Conservation (phyloP, 768 basidiomycete species). For the Suillus tomentosus region DNA sequence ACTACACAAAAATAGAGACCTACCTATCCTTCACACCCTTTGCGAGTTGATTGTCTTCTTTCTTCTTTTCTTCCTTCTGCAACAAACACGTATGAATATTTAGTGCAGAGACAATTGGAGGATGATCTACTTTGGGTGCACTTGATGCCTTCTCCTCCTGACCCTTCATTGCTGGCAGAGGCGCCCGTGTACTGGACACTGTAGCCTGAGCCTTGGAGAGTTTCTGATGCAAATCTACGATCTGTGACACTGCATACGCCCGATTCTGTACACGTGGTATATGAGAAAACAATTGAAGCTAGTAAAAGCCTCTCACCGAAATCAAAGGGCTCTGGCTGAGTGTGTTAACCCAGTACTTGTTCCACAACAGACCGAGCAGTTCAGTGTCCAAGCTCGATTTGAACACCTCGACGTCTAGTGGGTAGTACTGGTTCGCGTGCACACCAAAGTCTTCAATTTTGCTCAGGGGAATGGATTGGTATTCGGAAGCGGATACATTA, state of each 20-base stretch:
- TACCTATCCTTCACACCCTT: constrained; percentile 94
- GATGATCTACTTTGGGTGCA: constrained; percentile 42
- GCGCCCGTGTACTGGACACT: constrained; percentile 59
- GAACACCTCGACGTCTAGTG: constrained; percentile 92
- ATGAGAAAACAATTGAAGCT: background rate
- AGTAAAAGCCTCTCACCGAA: constrained; percentile 55
- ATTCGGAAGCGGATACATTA: constrained; percentile 69
- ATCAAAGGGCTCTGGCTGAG: constrained; percentile 91
- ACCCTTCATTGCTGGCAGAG: constrained; percentile 53
- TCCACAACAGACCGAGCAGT: constrained; percentile 90
- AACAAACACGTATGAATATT: constrained; percentile 4
- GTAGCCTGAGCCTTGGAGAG: constrained; percentile 67
- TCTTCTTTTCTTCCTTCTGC: constrained; percentile 70
- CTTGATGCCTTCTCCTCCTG: constrained; percentile 43
- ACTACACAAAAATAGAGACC: constrained; percentile 18
- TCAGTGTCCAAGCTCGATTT: constrained; percentile 88
- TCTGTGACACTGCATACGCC: constrained; percentile 89
- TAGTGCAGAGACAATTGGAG: background rate
- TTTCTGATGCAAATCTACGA: constrained; percentile 89
- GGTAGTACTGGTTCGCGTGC: constrained; percentile 95
- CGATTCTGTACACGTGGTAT: constrained; percentile 65
- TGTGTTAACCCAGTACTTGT: constrained; percentile 99
- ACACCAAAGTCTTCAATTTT: constrained; percentile 99
- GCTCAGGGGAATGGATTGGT: constrained; percentile 93
- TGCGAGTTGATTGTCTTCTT: constrained; percentile 82